phyloP scores from a whole-genome alignment of 139 green algal genomes.

The Tetraselmis striata region DNA sequence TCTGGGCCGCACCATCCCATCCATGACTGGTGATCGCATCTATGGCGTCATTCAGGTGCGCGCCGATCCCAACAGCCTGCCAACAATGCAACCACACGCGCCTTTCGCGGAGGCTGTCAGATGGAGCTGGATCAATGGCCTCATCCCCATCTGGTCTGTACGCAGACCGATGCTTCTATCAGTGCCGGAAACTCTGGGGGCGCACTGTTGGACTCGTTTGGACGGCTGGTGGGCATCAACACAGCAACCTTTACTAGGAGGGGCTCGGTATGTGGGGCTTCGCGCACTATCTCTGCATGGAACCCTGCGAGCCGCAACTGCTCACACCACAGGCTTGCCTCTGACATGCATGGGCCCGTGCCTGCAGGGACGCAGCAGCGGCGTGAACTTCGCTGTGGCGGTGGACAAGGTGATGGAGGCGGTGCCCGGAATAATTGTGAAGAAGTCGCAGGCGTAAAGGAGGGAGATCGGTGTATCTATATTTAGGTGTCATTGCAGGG shows the following conservation, averaged over 20 bases:
- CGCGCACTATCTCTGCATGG: no score
- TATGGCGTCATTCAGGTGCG: slow-evolving; percentile 63
- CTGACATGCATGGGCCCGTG: no score
- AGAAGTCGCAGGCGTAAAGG: no score
- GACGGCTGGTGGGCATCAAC: slow-evolving; percentile 49
- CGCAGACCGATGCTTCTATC: slow-evolving; percentile 61
- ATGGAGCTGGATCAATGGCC: neutral
- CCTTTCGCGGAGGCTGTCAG: neutral
- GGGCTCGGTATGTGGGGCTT: slow-evolving; percentile 25
- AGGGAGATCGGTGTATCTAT: no score
- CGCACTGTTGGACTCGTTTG: slow-evolving; percentile 13
- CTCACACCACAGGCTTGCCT: no score
- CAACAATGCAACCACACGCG: neutral
- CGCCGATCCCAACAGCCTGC: neutral
- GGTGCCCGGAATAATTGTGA: slow-evolving; percentile 66
- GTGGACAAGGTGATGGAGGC: slow-evolving; percentile 39
- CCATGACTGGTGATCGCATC: slow-evolving; percentile 55
- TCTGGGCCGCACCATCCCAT: slow-evolving; percentile 52
- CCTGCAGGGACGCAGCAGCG: slow-evolving; percentile 48
- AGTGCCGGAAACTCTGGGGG: slow-evolving; percentile 27
- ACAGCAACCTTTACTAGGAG: slow-evolving; percentile 60
- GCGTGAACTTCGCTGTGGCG: slow-evolving; percentile 68
- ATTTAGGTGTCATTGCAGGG: no score
- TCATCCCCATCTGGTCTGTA: neutral
- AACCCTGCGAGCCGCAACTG: no score